These are phyloP conservation scores for Elaeis oleifera DNA, from an alignment of 202 grass and related monocot species.

Conservation along the genomic window DNA sequence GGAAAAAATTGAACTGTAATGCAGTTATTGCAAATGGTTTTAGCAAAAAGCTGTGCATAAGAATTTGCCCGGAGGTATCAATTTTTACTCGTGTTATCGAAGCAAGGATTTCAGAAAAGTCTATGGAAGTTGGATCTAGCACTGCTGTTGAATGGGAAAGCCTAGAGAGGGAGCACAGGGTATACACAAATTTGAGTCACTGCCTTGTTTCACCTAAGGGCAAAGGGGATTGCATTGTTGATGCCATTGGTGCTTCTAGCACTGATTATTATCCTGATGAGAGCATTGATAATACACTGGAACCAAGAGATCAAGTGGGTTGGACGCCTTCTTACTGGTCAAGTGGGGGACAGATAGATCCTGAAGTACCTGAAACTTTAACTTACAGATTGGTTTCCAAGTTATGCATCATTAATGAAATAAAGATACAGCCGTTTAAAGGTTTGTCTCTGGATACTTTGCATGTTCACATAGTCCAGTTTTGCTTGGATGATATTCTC, in stretches of 20 bases:
- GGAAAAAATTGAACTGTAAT: background rate
- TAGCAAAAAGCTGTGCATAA: constrained; percentile 47
- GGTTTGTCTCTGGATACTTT: constrained; percentile 28
- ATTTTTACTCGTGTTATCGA: constrained; percentile 36
- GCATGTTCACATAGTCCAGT: background rate
- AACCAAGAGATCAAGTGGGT: constrained; percentile 24
- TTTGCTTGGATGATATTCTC: constrained; percentile 17
- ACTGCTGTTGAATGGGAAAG: constrained; percentile 7
- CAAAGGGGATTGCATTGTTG: constrained; percentile 43
- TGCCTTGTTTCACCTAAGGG: constrained; percentile 31
- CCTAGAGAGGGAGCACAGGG: constrained; percentile 34
- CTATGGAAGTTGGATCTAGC: constrained; percentile 27
- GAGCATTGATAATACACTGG: constrained; percentile 59
- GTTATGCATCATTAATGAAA: constrained; percentile 52
- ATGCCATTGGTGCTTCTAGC: constrained; percentile 62
- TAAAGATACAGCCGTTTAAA: constrained; percentile 59
- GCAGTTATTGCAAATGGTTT: constrained; percentile 50
- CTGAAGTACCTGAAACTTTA: constrained; percentile 40
- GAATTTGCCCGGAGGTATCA: constrained; percentile 53
- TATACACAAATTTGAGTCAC: constrained; percentile 39
- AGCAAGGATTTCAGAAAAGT: constrained; percentile 12
- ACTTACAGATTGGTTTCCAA: constrained; percentile 43
- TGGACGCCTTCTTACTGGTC: constrained; percentile 70
- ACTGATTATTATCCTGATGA: constrained; percentile 76
- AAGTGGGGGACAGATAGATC: constrained; percentile 40